phyloP scores from a whole-genome alignment of 2,329 filamentous ascomycete genomes.

The Fusarium austroafricanum region DNA sequence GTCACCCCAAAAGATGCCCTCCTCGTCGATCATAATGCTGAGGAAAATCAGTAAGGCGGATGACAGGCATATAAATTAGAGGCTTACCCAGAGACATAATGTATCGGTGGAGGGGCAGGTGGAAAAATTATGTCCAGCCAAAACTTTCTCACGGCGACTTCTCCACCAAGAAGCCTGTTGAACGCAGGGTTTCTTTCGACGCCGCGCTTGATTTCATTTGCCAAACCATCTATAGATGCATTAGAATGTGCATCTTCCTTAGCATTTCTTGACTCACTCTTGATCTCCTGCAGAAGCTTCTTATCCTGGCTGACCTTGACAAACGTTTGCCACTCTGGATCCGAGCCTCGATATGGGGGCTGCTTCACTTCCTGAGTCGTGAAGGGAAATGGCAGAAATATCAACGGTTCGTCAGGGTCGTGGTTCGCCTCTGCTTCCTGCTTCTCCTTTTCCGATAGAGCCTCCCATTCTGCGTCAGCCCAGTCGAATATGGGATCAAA shows the following conservation, averaged over 20 bases:
- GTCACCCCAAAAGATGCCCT: slow-evolving; percentile 61
- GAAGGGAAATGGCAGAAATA: slow-evolving; percentile 73
- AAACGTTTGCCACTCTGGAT: slow-evolving; percentile 74
- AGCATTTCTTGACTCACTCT: slow-evolving; percentile 51
- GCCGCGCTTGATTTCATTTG: slow-evolving; percentile 50
- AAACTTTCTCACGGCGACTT: slow-evolving; percentile 60
- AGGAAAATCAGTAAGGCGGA: slow-evolving; percentile 35
- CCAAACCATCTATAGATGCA: slow-evolving; percentile 45
- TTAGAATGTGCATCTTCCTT: slow-evolving; percentile 27
- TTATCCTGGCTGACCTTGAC: slow-evolving; percentile 67
- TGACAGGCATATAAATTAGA: background rate
- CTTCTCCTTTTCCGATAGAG: slow-evolving; percentile 58
- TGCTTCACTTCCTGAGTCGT: slow-evolving; percentile 63
- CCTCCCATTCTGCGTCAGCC: slow-evolving; percentile 57
- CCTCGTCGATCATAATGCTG: slow-evolving; percentile 63
- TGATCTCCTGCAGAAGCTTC: slow-evolving; percentile 60
- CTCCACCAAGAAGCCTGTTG: slow-evolving; percentile 59
- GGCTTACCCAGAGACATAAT: slow-evolving; percentile 69
- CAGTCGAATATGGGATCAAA: slow-evolving; percentile 58
- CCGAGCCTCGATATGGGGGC: slow-evolving; percentile 64
- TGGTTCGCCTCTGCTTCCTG: slow-evolving; percentile 55
- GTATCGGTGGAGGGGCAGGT: slow-evolving; percentile 67
- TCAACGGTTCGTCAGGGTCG: slow-evolving; percentile 57
- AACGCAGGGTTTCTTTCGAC: slow-evolving; percentile 57
- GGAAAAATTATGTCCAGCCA: slow-evolving; percentile 75